Evolutionary conservation across 2,329 filamentous ascomycete species (phyloP).

Genomic region (Ophiostoma pallidulum): DNA sequence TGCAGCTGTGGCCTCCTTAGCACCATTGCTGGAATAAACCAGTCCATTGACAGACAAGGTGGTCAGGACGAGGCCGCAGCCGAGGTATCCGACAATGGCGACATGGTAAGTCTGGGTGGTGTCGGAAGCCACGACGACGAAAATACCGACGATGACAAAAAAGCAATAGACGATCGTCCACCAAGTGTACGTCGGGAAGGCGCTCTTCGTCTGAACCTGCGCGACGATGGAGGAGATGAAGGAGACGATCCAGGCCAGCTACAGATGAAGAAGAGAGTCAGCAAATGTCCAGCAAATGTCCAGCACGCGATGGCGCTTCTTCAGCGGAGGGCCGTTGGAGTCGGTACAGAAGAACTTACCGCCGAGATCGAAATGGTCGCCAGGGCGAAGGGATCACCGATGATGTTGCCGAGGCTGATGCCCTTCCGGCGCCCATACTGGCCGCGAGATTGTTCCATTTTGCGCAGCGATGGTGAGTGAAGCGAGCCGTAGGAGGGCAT

Average conservation of each 20-base stretch:
- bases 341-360: constrained; percentile 44
- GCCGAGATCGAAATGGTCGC: constrained; percentile 86
- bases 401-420: constrained; percentile 77
- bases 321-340: too few relatives aligned
- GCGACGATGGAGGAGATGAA: constrained; percentile 80
- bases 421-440: constrained; percentile 45
- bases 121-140: constrained; percentile 75
- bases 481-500: constrained; percentile 70
- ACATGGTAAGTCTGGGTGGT: constrained; percentile 82
- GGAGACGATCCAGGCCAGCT: constrained; percentile 93
- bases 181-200: constrained; percentile 83
- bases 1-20: constrained; percentile 78
- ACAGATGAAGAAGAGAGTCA: constrained; percentile 11
- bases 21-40: constrained; percentile 64
- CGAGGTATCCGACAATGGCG: constrained; percentile 79
- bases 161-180: constrained; percentile 83
- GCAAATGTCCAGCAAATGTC: not conserved
- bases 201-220: constrained; percentile 37
- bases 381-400: constrained; percentile 92
- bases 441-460: constrained; percentile 65
- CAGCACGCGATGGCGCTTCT: too few relatives aligned
- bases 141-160: constrained; percentile 69
- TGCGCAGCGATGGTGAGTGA: constrained; percentile 63
- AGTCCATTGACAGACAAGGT: constrained; percentile 79
- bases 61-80: constrained; percentile 72